These are phyloP conservation scores for Solanum clarkiae DNA, from an alignment of 257 asterid genomes.

Conservation along the genomic window DNA sequence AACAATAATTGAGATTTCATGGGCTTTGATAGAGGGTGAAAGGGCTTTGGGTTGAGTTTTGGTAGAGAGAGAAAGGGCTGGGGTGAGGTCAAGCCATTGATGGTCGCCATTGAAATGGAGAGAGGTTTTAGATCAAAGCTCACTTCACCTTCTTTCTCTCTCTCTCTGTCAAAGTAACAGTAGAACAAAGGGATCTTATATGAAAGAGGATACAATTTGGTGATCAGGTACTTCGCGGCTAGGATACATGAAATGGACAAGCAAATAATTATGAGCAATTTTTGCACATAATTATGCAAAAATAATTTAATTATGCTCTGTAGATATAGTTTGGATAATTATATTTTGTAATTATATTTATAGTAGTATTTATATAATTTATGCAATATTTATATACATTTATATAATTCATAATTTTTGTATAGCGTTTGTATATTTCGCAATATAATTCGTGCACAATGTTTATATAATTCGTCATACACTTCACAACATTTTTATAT, in stretches of 20 bases:
- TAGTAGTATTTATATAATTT: too few species aligned
- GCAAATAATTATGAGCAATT: too few species aligned
- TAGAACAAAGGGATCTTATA: not conserved
- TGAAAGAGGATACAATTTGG: not conserved
- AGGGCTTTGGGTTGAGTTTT: conserved; percentile 24
- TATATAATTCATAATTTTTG: too few species aligned
- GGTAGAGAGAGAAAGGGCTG: conserved; percentile 33
- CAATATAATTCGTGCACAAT: too few species aligned
- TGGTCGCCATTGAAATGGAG: conserved; percentile 30
- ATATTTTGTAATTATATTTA: too few species aligned
- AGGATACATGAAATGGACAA: not conserved
- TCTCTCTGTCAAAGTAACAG: conserved; percentile 1
- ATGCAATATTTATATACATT: too few species aligned
- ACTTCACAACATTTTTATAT: too few species aligned
- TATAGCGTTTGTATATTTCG: too few species aligned
- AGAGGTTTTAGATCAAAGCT: not conserved
- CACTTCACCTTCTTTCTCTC: not conserved
- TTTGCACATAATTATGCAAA: too few species aligned
- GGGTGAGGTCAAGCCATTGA: conserved; percentile 22
- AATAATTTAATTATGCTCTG: too few species aligned
- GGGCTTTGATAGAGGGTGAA: conserved; percentile 6
- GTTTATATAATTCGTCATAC: too few species aligned
- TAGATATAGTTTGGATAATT: too few species aligned
- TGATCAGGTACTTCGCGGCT: not conserved
- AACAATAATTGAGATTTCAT: not conserved